These are phyloP conservation scores for Dioscorea zingiberensis DNA, from an alignment of 106 monocot genomes.

Conservation along the genomic window DNA sequence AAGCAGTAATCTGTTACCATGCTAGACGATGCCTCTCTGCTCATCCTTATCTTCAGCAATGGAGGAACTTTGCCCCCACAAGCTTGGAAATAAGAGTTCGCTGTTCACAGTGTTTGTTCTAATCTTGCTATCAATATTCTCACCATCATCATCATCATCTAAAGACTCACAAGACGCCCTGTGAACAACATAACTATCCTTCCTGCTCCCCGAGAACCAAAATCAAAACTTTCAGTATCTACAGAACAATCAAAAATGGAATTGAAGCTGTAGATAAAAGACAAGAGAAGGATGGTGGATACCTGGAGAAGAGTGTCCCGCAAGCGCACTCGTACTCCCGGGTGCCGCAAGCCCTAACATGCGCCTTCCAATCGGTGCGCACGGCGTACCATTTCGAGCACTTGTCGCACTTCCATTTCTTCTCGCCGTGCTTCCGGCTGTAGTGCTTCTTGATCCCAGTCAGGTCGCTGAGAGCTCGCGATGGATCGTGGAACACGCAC, in stretches of 20 bases:
- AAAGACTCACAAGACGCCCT: slow-evolving; percentile 9
- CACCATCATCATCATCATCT: background rate
- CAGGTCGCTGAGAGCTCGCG: slow-evolving; percentile 16
- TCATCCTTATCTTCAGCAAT: background rate
- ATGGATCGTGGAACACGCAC: slow-evolving; percentile 21
- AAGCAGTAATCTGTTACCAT: too few species aligned
- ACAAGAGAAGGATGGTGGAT: background rate
- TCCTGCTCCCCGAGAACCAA: slow-evolving; percentile 3
- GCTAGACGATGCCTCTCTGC: too few species aligned
- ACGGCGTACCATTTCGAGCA: slow-evolving; percentile 20
- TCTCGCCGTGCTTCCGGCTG: slow-evolving; percentile 25
- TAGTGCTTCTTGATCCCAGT: slow-evolving; percentile 29
- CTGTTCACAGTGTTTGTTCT: slow-evolving; percentile 9
- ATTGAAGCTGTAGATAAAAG: background rate
- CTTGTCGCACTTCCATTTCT: slow-evolving; percentile 15
- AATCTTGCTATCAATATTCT: background rate
- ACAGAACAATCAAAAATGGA: too few species aligned
- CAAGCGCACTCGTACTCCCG: slow-evolving; percentile 19
- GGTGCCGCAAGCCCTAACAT: slow-evolving; percentile 11
- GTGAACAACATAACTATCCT: slow-evolving; percentile 11
- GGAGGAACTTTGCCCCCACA: slow-evolving; percentile 11
- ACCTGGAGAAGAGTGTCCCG: slow-evolving; percentile 21
- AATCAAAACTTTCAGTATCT: background rate
- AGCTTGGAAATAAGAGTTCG: slow-evolving; percentile 20
- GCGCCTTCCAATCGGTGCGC: slow-evolving; percentile 12